phyloP scores from a whole-genome alignment of 2,329 filamentous ascomycete species.

The Pseudogymnoascus verrucosus region DNA sequence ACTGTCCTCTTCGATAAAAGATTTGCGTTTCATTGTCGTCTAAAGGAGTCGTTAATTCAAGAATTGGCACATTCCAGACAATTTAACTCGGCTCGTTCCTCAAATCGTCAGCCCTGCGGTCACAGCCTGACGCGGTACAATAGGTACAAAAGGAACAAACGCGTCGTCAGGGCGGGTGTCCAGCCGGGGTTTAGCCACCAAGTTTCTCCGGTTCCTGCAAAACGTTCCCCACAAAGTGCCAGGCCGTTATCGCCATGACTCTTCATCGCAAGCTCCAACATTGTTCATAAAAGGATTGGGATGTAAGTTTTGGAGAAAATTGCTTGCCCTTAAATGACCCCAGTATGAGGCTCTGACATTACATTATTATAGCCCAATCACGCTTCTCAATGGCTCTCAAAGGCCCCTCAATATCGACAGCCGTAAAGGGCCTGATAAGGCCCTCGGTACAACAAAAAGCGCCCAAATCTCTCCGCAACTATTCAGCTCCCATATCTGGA shows the following conservation, averaged over 20 bases:
- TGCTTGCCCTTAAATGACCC: neutral
- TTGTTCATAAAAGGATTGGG: neutral
- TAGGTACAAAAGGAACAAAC: conserved; percentile 1
- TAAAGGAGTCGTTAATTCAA: neutral
- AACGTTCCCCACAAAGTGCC: conserved; percentile 4
- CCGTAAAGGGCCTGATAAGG: conserved; percentile 20
- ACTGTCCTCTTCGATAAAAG: neutral
- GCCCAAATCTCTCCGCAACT: conserved; percentile 33
- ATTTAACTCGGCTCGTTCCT: neutral
- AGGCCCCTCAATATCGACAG: conserved; percentile 15
- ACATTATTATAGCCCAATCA: neutral
- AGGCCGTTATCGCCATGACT: conserved; percentile 3
- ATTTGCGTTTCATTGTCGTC: neutral
- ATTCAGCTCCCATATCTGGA: conserved; percentile 51
- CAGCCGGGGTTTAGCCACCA: neutral
- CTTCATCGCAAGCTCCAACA: neutral
- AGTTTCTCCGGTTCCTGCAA: neutral
- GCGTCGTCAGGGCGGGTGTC: neutral
- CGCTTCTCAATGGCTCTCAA: conserved; percentile 23
- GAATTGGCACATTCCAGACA: neutral
- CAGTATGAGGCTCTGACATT: neutral
- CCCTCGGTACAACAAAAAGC: conserved; percentile 19
- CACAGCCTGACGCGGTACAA: neutral
- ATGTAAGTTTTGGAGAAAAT: neutral
- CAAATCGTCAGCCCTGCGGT: neutral